These are phyloP conservation scores for Cladosporium oxysporum DNA, from an alignment of 2,329 filamentous ascomycete species.

Conservation along the genomic window DNA sequence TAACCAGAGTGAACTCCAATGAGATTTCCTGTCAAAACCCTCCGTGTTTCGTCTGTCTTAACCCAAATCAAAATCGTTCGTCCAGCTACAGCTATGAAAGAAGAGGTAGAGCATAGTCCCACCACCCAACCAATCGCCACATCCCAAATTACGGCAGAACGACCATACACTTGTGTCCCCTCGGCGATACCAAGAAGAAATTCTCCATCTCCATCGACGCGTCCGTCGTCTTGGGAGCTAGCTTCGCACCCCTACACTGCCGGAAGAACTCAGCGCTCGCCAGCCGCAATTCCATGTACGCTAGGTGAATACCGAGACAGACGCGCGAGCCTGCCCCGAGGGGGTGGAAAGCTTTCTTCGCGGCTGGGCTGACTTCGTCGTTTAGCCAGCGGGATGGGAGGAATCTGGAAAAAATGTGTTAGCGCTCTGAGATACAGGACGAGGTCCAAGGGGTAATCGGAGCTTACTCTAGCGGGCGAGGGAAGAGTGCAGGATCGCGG, in stretches of 20 bases:
- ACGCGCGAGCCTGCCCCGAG: conserved; percentile 33
- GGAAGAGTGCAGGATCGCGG: conserved; percentile 28
- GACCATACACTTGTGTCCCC: conserved; percentile 33
- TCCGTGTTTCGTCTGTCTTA: too few species aligned
- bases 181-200: conserved; percentile 36
- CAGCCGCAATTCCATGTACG: conserved; percentile 34
- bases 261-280: conserved; percentile 34
- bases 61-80: too few species aligned
- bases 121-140: neutral
- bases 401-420: conserved; percentile 26
- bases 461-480: conserved; percentile 23
- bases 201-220: conserved; percentile 37
- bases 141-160: conserved; percentile 16
- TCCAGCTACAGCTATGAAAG: too few species aligned
- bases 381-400: conserved; percentile 31
- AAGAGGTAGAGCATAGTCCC: neutral
- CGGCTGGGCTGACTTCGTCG: conserved; percentile 25
- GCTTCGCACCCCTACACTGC: conserved; percentile 25
- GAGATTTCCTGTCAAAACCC: too few species aligned
- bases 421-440: neutral
- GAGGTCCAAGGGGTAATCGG: neutral
- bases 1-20: too few species aligned
- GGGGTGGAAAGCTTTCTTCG: conserved; percentile 31
- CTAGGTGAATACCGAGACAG: conserved; percentile 37
- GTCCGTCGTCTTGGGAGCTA: conserved; percentile 29